Conservation (phyloP, 441 rosid genomes). For the Pelargonium australe region DNA sequence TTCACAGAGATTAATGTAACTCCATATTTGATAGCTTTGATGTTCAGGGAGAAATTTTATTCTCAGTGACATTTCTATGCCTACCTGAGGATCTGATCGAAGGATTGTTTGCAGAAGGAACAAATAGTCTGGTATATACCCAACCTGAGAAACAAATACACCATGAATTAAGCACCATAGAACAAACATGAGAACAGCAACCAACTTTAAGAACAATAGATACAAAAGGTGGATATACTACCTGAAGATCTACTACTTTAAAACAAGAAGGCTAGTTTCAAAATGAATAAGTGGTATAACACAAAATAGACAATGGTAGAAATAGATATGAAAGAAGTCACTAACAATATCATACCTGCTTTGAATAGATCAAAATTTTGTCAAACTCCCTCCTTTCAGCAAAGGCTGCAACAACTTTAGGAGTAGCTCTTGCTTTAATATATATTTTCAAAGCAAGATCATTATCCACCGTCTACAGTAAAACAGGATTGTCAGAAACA, state of each 20-base stretch:
- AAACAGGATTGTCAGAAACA: constrained; percentile 8
- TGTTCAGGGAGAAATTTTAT: too few relatives aligned
- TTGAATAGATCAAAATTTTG: constrained; percentile 92
- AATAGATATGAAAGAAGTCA: too few relatives aligned
- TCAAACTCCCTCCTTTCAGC: constrained; percentile 99
- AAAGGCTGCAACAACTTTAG: constrained; percentile 99
- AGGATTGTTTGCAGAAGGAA: constrained; percentile 99
- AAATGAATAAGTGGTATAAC: too few relatives aligned
- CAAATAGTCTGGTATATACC: constrained; percentile 96
- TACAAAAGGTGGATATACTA: not conserved
- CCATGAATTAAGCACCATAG: not conserved
- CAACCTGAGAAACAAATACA: constrained; percentile 57
- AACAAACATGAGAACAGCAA: not conserved
- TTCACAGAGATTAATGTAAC: not conserved
- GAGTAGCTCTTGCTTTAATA: constrained; percentile 98
- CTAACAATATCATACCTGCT: constrained; percentile 39
- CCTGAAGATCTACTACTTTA: not conserved
- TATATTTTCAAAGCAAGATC: constrained; percentile 96
- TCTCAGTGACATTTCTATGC: constrained; percentile 15
- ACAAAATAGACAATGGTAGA: not conserved
- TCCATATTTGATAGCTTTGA: too few relatives aligned
- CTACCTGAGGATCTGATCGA: constrained; percentile 97
- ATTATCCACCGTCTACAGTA: constrained; percentile 93
- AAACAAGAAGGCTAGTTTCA: not conserved
- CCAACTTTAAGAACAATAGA: not conserved